Conservation (phyloP, 345 rosid genomes). For the Linum usitatissimum region DNA sequence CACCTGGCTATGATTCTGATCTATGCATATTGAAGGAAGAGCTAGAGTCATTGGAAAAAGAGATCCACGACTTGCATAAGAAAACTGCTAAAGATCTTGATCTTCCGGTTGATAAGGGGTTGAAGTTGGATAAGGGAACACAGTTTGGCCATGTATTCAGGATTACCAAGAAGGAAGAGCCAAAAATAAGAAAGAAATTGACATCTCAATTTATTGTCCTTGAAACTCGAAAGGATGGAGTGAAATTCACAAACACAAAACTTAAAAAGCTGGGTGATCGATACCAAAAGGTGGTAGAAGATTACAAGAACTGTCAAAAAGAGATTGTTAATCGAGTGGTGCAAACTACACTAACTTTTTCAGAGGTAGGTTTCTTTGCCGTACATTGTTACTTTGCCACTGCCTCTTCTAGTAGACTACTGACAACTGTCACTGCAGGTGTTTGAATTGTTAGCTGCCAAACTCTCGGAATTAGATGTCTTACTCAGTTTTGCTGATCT, state of each 20-base stretch:
- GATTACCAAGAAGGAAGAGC: slow-evolving; percentile 98
- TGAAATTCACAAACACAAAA: slow-evolving; percentile 88
- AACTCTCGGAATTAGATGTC: slow-evolving; percentile 89
- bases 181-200: slow-evolving; percentile 86
- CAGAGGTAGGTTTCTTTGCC: slow-evolving; percentile 46
- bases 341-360: slow-evolving; percentile 67
- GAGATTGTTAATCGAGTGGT: slow-evolving; percentile 75
- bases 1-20: slow-evolving; percentile 66
- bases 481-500: slow-evolving; percentile 92
- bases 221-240: slow-evolving; percentile 97
- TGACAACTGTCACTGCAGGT: slow-evolving; percentile 42
- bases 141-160: slow-evolving; percentile 96
- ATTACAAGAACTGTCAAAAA: slow-evolving; percentile 68
- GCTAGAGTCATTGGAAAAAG: slow-evolving; percentile 61
- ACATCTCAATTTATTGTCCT: slow-evolving; percentile 75
- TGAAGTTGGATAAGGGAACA: slow-evolving; percentile 86
- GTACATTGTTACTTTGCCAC: slow-evolving; percentile 6
- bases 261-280: slow-evolving; percentile 87
- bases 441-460: slow-evolving; percentile 55
- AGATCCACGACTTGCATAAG: slow-evolving; percentile 70
- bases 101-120: slow-evolving; percentile 65
- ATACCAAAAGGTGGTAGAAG: slow-evolving; percentile 76
- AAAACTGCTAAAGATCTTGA: slow-evolving; percentile 81
- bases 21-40: slow-evolving; percentile 60
- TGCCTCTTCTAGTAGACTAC: slow-evolving; percentile 7